Evolutionary conservation across 352 stramenopile species (phyloP), one percentile per base, ranked within the genome.

Genomic region (Phytophthora citricola): DNA sequence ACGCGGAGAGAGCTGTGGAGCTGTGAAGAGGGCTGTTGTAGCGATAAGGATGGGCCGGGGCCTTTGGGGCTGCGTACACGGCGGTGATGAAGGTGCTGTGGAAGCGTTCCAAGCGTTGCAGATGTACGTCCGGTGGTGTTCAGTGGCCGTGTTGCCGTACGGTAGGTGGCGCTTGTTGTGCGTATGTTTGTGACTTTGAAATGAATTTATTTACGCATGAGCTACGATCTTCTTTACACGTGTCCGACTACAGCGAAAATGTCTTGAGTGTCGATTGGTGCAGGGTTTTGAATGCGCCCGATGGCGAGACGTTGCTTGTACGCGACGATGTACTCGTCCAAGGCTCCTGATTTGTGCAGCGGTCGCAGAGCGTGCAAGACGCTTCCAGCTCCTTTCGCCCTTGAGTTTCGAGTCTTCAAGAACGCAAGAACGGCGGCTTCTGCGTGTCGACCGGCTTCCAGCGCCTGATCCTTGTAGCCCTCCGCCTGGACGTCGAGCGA

Each of bases 401-500:
- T 26, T 26, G 24, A 26, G 8, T 64, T 50, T 20, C 14, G 40
- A 1, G n/a, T 11, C 38, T 59, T 58, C n/a, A 71, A 12, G 20
- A 66, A 66, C 0, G 9, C 7, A 15, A 71, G 14, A 2, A 66
- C 32, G 1, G n/a, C 20, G 5, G 27, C 5, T 22, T 70, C 60
- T 5, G 22, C 44, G 0, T 15, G 27, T 15, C 26, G 26, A 4
- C 51, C 51, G 10, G n/a, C 15, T 2, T 54, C 5, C 5, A 63
- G 43, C 40, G 54, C 52, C 36, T 44, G 51, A 31, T 63, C 46
- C 3, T 53, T 61, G 47, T 69, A 69, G 52, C 1, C 44, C 24
- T 12, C 22, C 17, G 10, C 43, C 17, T 31, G 34, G 5, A 27
- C 11, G 7, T 49, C 10, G 6, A 49, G 43, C 17, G 6, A 6